Evolutionary conservation across 768 basidiomycete species (phyloP), one percentile per base, ranked within the genome.

Genomic region (Calvatia gigantea): DNA sequence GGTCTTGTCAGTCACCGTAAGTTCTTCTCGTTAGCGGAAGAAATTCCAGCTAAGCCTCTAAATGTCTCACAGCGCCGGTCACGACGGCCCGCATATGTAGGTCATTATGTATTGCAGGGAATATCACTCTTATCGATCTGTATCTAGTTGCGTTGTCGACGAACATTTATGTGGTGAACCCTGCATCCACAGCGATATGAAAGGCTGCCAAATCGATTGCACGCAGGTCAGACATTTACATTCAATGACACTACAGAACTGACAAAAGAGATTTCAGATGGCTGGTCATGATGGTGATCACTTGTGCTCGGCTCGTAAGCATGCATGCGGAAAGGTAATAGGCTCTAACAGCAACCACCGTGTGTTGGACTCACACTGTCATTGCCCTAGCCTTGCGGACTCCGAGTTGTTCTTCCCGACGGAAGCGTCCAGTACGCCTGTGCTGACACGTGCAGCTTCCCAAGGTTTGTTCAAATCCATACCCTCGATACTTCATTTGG

Each of bases 281-380:
- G 69, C 72, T 2, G 73, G 72, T 15, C 84, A 85, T 51, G 37
- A 50, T 2, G 82, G 75, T 6, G 76, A 74, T 8, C 85, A 86
- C 59, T 56, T 76, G 46, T 86, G 84, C 59, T 74, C 82, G 0
- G 80, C 82, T 2, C 64, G 68, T 19, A 61, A 74, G 0, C 85
- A 86, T 57, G 75, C 74, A 35, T 86, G 85, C 51, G 84, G 82
- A 21, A 66, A 76, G 74, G 85, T 77, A 56, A 55, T 41, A n/a
- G n/a, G n/a, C n/a, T n/a, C n/a, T n/a, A n/a, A n/a, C n/a, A n/a
- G n/a, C n/a, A n/a, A n/a, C n/a, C n/a, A n/a, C n/a, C n/a, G n/a
- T n/a, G n/a, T n/a, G n/a, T n/a, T n/a, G n/a, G n/a, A n/a, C n/a
- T n/a, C 8, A 49, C 8, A 38, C 54, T 63, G 44, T 61, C 47